phyloP scores from a whole-genome alignment of 495 filamentous ascomycete genomes.

The Xylaria scruposa region DNA sequence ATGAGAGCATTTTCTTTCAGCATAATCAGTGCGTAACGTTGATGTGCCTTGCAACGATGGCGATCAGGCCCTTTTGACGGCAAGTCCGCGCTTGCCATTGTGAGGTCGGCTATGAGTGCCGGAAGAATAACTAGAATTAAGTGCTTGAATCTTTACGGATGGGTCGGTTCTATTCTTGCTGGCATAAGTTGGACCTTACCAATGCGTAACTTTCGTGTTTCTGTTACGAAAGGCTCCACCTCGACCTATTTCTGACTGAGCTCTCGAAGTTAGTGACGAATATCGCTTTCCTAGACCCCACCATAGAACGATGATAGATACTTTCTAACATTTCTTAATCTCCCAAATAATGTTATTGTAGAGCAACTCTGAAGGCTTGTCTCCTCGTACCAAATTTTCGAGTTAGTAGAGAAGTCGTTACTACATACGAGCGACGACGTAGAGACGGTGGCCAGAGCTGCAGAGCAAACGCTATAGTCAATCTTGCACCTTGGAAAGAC shows the following conservation, averaged over 20 bases:
- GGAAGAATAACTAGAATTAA: neutral
- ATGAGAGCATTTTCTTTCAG: neutral
- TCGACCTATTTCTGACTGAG: neutral
- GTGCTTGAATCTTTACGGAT: neutral
- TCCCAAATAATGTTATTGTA: slow-evolving; percentile 19
- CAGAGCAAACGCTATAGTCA: slow-evolving; percentile 51
- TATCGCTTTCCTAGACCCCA: neutral
- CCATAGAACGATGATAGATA: neutral
- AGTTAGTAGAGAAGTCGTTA: slow-evolving; percentile 50
- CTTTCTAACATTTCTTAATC: neutral
- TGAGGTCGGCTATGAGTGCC: neutral
- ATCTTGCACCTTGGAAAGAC: slow-evolving; percentile 50
- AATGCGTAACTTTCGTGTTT: neutral
- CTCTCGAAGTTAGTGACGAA: neutral
- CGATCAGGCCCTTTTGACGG: neutral
- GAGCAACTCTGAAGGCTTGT: slow-evolving; percentile 9
- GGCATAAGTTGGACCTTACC: neutral
- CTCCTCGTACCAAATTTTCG: slow-evolving; percentile 44
- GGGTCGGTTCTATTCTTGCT: neutral
- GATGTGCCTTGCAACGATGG: neutral
- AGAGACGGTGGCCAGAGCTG: slow-evolving; percentile 45
- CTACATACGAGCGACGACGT: slow-evolving; percentile 58
- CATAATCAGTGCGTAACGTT: neutral
- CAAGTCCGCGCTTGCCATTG: neutral
- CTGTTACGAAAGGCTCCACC: neutral